These are phyloP conservation scores for Dryas alaskensis DNA, from an alignment of 306 rosid genomes.

Conservation along the genomic window DNA sequence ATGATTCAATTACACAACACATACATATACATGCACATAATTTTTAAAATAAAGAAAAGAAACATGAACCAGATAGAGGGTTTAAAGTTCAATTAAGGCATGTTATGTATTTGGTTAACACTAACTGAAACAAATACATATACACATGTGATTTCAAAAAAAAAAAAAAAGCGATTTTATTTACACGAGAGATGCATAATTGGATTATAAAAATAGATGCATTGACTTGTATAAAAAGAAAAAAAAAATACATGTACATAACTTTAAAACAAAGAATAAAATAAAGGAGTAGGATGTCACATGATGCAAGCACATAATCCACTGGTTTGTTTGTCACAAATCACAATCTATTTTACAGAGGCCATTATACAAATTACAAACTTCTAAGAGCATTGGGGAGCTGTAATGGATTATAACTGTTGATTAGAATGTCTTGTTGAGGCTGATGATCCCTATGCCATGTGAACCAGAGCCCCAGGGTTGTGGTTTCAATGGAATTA, in stretches of 20 bases:
- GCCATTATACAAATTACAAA: background rate
- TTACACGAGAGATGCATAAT: background rate
- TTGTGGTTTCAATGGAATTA: background rate
- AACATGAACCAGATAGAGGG: too few relatives aligned
- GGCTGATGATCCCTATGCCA: constrained; percentile 28
- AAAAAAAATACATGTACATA: background rate
- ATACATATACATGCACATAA: too few relatives aligned
- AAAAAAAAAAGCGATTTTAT: background rate
- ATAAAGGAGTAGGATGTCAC: background rate
- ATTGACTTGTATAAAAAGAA: background rate
- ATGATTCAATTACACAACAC: too few relatives aligned
- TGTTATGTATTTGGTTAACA: too few relatives aligned
- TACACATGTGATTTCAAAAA: background rate
- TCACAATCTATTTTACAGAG: background rate
- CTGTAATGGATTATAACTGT: background rate
- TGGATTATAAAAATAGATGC: background rate
- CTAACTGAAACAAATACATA: background rate
- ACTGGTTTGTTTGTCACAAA: constrained; percentile 4
- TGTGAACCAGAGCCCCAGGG: constrained; percentile 2
- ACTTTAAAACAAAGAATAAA: background rate
- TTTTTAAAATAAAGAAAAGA: too few relatives aligned
- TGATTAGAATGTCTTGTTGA: constrained; percentile 25
- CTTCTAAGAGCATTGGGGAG: background rate
- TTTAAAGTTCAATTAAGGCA: too few relatives aligned
- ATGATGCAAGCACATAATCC: background rate